Base-by-base conservation (phyloP, 305 asterid species). In the Plantago coronopus region DNA sequence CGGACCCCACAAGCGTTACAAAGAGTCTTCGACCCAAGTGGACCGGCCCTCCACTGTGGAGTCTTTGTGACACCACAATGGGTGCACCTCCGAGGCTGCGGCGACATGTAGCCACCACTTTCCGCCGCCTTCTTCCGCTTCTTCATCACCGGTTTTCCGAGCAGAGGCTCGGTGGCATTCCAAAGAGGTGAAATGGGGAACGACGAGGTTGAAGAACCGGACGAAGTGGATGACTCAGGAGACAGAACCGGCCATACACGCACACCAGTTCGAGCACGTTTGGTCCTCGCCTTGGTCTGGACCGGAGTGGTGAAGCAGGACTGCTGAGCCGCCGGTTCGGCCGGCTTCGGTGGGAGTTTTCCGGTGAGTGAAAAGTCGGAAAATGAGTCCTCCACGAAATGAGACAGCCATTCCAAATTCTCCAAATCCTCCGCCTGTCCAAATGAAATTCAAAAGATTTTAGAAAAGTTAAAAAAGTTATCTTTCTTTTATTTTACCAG, bases 1-100 rank as follows among this genome's bases (percentile, higher is more conserved):
- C 97, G 76, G 46, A 90, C 97, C 42, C 97, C 97, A 25, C 97
- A 90, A 0, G 97, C 97, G 42, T 89, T 89, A 59, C 97, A 89
- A 2, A 90, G 95, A 0, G 96, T 87, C 66, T 90, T 90, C 22
- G 95, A 79, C 5, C 97, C 97, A 6, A 73, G 78, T 1, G 97
- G 97, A 1, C 97, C 97, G 54, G 97, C 91, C 57, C 96, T 78
- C 97, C 97, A 90, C 81, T 88, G 97, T 0, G 96, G 96, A 11
- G 96, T 88, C 72, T 85, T 87, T 29, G 91, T 89, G 0, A 88
- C 96, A 17, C 95, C 94, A 70, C 97, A 90, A 31, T 90, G 97
- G 69, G 82, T 79, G 80, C 97, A 90, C 76, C 94, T 74, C 76
- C 97, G 64, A 1, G 91, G 79, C 76, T 82, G 97, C 58, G 50